phyloP scores from a whole-genome alignment of 2,329 filamentous ascomycete species.

The Verticillium isaacii region DNA sequence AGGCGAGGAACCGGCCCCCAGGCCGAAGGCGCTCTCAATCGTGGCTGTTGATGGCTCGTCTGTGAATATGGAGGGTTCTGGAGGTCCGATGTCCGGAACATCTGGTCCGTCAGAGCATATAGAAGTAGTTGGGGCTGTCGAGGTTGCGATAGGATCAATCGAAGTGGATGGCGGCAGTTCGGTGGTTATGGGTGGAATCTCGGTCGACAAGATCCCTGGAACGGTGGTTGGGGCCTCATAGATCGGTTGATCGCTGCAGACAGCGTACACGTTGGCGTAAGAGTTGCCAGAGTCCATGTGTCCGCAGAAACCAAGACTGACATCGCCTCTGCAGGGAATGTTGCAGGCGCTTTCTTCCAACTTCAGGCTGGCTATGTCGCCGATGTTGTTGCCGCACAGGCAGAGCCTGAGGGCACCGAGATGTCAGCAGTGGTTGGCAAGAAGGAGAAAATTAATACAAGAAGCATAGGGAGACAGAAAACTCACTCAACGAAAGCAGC shows the following conservation, averaged over 20 bases:
- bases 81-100: background rate
- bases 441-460: background rate
- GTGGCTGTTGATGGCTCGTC: background rate
- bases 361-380: background rate
- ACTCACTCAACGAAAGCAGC: conserved; percentile 9
- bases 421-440: too few species aligned
- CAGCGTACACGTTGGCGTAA: conserved; percentile 2
- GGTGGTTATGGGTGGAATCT: background rate
- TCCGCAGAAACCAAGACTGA: background rate
- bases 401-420: conserved; percentile 1
- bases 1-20: background rate
- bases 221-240: background rate
- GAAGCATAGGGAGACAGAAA: background rate
- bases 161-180: background rate
- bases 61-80: background rate
- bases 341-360: conserved; percentile 7
- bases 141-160: background rate
- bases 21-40: background rate
- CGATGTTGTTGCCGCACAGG: conserved; percentile 8
- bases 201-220: background rate
- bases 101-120: background rate
- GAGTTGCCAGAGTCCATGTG: conserved; percentile 4
- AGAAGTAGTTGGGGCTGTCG: background rate
- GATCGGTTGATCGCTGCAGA: background rate
- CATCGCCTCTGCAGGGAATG: background rate